phyloP scores from a whole-genome alignment of 2,329 filamentous ascomycete genomes.

The Zasmidium cellare region DNA sequence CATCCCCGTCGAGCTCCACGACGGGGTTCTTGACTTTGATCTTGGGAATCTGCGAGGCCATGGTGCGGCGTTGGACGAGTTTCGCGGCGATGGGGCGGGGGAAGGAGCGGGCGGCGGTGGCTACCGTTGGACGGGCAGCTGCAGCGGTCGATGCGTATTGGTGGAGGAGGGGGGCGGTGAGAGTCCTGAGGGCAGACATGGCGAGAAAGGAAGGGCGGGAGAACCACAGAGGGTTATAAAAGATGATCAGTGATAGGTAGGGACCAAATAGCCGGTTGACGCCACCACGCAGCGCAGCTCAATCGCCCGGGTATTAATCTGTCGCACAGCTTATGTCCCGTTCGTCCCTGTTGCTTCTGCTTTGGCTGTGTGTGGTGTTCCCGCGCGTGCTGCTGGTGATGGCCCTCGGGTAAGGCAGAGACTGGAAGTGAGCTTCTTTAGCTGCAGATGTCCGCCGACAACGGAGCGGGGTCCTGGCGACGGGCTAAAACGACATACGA shows the following conservation, averaged over 20 bases:
- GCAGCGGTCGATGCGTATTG: neutral
- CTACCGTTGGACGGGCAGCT: constrained; percentile 9
- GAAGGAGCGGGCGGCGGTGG: constrained; percentile 28
- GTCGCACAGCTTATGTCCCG: no score
- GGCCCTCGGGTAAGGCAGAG: neutral
- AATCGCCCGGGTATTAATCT: neutral
- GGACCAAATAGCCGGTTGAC: neutral
- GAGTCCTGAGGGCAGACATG: neutral
- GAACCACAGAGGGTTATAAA: neutral
- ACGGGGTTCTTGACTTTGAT: constrained; percentile 99
- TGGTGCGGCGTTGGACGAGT: constrained; percentile 37
- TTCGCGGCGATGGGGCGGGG: constrained; percentile 34
- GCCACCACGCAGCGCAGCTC: no score
- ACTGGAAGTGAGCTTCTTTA: neutral
- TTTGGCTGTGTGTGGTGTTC: no score
- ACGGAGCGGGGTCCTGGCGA: neutral
- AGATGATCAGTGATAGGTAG: no score
- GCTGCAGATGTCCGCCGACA: neutral
- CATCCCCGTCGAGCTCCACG: constrained; percentile 91
- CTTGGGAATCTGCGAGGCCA: constrained; percentile 61
- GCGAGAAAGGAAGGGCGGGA: neutral
- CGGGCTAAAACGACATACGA: no score
- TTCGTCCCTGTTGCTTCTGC: no score
- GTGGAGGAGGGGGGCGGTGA: neutral
- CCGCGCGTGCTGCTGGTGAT: no score